Percentiles rank a stretch among this genome's conserved stretches.
These are phyloP conservation scores for Fusarium nematophilum DNA, from an alignment of 2,329 filamentous ascomycete genomes.

Conservation along the genomic window DNA sequence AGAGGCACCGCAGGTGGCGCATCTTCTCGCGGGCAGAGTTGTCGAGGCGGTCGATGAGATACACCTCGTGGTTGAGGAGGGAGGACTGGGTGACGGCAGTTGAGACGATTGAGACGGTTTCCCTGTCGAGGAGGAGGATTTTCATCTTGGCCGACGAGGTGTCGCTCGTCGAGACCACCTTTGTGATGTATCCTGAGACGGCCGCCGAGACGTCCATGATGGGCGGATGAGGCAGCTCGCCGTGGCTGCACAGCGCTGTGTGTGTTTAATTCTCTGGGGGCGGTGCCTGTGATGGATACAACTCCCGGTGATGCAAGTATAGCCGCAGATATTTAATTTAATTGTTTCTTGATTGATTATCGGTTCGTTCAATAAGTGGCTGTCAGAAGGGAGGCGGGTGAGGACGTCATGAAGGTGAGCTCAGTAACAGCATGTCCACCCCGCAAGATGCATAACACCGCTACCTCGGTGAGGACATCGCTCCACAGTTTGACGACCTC, in stretches of 20 bases:
- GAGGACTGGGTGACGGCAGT: conserved; percentile 96
- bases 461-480: neutral
- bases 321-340: neutral
- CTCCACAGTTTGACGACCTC: conserved; percentile 14
- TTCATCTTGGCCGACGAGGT: conserved; percentile 92
- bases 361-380: conserved; percentile 11
- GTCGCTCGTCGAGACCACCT: conserved; percentile 84
- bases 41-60: conserved; percentile 95
- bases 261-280: neutral
- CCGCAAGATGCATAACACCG: conserved; percentile 38
- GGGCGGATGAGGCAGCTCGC: conserved; percentile 33
- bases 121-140: conserved; percentile 91
- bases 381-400: conserved; percentile 29
- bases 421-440: conserved; percentile 35
- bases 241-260: conserved; percentile 4
- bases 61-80: conserved; percentile 95
- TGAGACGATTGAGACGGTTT: conserved; percentile 94
- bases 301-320: too few species aligned
- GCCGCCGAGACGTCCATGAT: conserved; percentile 94
- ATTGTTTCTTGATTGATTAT: conserved; percentile 1
- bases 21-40: conserved; percentile 94
- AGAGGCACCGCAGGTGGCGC: conserved; percentile 94
- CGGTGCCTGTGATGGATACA: neutral
- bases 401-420: conserved; percentile 27
- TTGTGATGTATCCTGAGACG: conserved; percentile 93